Evolutionary conservation across 148 eudicot genomes (phyloP), one percentile per base, ranked within the genome.

Genomic region (Chenopodium suecicum): DNA sequence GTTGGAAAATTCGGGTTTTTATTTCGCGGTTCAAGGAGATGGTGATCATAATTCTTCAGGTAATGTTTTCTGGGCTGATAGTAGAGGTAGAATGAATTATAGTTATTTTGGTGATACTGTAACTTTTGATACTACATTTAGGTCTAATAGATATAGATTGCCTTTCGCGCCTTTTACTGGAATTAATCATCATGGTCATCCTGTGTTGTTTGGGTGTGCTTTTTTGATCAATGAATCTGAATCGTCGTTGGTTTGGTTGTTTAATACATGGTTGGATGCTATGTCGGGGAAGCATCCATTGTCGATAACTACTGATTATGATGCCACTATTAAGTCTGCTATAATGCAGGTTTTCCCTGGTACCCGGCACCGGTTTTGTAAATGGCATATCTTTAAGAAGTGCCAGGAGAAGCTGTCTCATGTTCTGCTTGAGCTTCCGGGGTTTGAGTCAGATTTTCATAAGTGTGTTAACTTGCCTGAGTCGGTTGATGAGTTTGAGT

Each of bases 121-220:
- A 69, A 85, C 84, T 17, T 88, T 86, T 77, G 92, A 90, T 81
- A 90, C 90, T 20, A 85, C 89, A 25, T 90, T 84, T 75, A 88
- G 92, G 92, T 86, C 88, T n/a, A 90, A 88, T 73, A 83, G 89
- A 80, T 90, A 86, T 85, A 84, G 87, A n/a, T 85, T 90, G 81
- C 92, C 92, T 41, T 90, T 90, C 79, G 92, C 83, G 46, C 88
- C 89, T 3, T 85, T 90, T 73, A 88, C 87, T 63, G 92, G 92
- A 13, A 87, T 88, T 20, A 88, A 86, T 78, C 84, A 88, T 78
- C 92, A 88, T 50, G 90, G 92, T 1, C 89, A 88, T 66, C 90
- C 90, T 17, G 90, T 90, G 67, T 85, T 90, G 87, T 88, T 90
- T 90, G 92, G 92, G 14, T 90, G 90, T 78, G 92, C 87, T 0